Conservation (phyloP, 805 yeast genomes). For the Danielia reshetovae region DNA sequence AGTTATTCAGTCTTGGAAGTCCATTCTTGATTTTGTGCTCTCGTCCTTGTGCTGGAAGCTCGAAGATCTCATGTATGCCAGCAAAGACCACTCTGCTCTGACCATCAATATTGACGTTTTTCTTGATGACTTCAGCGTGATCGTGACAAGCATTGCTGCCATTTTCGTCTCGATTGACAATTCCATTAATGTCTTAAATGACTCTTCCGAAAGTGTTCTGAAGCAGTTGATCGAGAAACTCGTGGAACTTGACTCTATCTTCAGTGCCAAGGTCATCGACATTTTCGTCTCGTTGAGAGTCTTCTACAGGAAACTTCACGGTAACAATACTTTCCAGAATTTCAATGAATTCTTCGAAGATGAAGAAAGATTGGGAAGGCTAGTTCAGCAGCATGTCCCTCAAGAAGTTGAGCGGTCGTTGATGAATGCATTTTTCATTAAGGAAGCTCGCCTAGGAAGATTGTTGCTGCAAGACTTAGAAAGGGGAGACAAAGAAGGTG, state of each 20-base stretch:
- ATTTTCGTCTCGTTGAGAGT: conserved; percentile 28
- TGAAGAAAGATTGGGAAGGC: conserved; percentile 15
- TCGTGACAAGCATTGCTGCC: conserved; percentile 12
- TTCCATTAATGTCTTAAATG: conserved; percentile 6
- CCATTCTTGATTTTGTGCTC: conserved; percentile 24
- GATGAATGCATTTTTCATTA: conserved; percentile 41
- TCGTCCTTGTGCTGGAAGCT: conserved; percentile 31
- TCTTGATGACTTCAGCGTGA: conserved; percentile 18
- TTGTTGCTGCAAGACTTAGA: conserved; percentile 38
- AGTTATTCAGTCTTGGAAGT: conserved; percentile 14
- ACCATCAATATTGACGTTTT: conserved; percentile 21
- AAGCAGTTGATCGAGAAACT: conserved; percentile 18
- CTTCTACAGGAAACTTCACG: conserved; percentile 28
- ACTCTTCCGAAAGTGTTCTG: conserved; percentile 1
- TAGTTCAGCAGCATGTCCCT: conserved; percentile 23
- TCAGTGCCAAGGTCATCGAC: conserved; percentile 29
- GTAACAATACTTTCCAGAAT: conserved; percentile 16
- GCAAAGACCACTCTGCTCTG: conserved; percentile 18
- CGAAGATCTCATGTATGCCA: conserved; percentile 26
- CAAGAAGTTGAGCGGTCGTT: conserved; percentile 27
- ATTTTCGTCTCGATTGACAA: conserved; percentile 9
- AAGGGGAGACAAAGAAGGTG: conserved; percentile 51
- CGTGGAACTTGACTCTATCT: conserved; percentile 20
- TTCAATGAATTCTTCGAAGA: conserved; percentile 32
- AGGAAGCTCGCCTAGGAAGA: conserved; percentile 46